These are phyloP conservation scores for Beauveria sp. DNA, from an alignment of 2,329 filamentous ascomycete genomes.

Conservation along the genomic window DNA sequence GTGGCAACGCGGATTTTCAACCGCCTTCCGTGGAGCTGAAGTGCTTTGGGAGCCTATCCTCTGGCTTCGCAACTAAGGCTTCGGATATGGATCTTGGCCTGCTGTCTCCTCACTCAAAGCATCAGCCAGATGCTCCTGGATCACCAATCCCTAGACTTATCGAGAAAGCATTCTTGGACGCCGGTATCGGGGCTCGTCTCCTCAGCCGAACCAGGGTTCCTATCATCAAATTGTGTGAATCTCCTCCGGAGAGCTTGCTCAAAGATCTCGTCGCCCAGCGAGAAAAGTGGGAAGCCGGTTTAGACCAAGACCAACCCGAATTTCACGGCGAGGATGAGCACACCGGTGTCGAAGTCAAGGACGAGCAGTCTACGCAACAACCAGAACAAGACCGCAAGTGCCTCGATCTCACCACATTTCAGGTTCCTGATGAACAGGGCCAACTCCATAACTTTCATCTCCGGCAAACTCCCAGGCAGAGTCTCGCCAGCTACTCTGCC, in stretches of 20 bases:
- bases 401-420: slow-evolving; percentile 14
- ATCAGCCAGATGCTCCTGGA: slow-evolving; percentile 44
- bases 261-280: slow-evolving; percentile 56
- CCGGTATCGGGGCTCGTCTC: slow-evolving; percentile 67
- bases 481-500: slow-evolving; percentile 38
- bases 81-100: slow-evolving; percentile 88
- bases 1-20: slow-evolving; percentile 38
- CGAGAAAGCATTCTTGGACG: slow-evolving; percentile 65
- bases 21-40: slow-evolving; percentile 55
- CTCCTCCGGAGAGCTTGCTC: slow-evolving; percentile 53
- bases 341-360: slow-evolving; percentile 17
- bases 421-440: slow-evolving; percentile 15
- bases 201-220: slow-evolving; percentile 74
- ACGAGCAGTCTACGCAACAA: slow-evolving; percentile 17
- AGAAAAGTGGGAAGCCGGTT: slow-evolving; percentile 61
- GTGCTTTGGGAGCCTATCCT: slow-evolving; percentile 75
- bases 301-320: slow-evolving; percentile 30
- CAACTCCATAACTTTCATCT: slow-evolving; percentile 24
- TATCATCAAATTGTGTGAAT: slow-evolving; percentile 80
- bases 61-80: slow-evolving; percentile 79
- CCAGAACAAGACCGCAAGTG: not conserved
- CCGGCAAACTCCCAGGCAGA: slow-evolving; percentile 34
- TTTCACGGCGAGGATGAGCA: slow-evolving; percentile 30
- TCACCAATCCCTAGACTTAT: slow-evolving; percentile 65
- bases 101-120: slow-evolving; percentile 53